These are phyloP conservation scores for Diaporthe nobilis DNA, from an alignment of 2,329 filamentous ascomycete genomes.

Conservation along the genomic window DNA sequence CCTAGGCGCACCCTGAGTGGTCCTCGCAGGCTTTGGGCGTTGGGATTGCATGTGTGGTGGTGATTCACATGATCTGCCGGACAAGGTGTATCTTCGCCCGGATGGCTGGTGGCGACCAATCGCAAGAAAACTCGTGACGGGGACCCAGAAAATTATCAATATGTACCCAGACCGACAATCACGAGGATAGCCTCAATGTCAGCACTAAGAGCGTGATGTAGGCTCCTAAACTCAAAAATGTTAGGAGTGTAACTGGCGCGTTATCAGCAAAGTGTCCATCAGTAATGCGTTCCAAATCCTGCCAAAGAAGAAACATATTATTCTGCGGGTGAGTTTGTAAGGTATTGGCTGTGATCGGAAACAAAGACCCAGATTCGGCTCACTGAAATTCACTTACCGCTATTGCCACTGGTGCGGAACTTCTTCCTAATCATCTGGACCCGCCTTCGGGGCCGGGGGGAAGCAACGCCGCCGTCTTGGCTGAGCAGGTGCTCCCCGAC, in stretches of 20 bases:
- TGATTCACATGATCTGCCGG: conserved; percentile 39
- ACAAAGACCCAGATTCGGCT: neutral
- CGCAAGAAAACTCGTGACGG: neutral
- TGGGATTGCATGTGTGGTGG: conserved; percentile 35
- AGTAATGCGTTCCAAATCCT: neutral
- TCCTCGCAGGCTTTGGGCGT: conserved; percentile 24
- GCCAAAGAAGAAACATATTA: neutral
- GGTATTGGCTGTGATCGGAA: neutral
- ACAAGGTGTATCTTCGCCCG: neutral
- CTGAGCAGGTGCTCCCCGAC: conserved; percentile 13
- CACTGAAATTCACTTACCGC: conserved; percentile 44
- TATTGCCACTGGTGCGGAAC: conserved; percentile 76
- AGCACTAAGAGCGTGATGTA: conserved; percentile 71
- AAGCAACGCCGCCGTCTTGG: conserved; percentile 27
- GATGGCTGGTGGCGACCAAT: conserved; percentile 5
- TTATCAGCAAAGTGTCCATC: conserved; percentile 9
- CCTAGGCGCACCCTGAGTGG: conserved; percentile 23
- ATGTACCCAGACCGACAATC: conserved; percentile 1
- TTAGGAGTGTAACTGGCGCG: conserved; percentile 67
- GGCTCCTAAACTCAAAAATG: conserved; percentile 68
- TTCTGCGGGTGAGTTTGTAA: neutral
- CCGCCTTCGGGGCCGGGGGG: conserved; percentile 48
- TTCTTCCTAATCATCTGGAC: conserved; percentile 62
- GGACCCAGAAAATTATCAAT: neutral
- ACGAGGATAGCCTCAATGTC: conserved; percentile 60